phyloP scores from a whole-genome alignment of 1,139 yeast species.

The Pichia inconspicua region DNA sequence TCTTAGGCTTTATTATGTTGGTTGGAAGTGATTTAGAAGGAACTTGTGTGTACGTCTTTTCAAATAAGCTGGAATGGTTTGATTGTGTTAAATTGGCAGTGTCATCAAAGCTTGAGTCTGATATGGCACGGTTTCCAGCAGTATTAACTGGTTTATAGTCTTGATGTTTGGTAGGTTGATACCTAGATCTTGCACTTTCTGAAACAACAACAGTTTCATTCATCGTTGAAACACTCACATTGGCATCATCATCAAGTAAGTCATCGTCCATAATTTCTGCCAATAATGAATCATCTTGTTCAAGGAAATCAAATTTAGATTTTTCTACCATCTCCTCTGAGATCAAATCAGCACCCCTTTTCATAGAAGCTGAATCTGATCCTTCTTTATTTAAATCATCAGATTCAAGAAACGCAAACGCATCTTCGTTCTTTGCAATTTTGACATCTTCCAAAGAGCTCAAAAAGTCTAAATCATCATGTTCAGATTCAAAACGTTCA shows the following conservation, averaged over 20 bases:
- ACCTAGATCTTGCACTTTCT: neutral
- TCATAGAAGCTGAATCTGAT: neutral
- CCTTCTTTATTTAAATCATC: neutral
- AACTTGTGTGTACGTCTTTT: neutral
- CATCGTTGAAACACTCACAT: too few species aligned
- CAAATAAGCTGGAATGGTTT: neutral
- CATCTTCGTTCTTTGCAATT: neutral
- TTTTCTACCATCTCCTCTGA: constrained; percentile 5
- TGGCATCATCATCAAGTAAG: constrained; percentile 30
- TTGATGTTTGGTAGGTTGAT: constrained; percentile 1
- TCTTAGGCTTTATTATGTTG: constrained; percentile 3
- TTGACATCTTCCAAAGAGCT: neutral
- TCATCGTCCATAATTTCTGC: constrained; percentile 28
- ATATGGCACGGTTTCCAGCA: neutral
- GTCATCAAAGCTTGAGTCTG: neutral
- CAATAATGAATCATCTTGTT: constrained; percentile 24
- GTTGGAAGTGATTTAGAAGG: neutral
- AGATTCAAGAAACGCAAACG: neutral
- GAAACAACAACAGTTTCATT: neutral
- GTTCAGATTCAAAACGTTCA: neutral
- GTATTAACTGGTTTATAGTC: neutral
- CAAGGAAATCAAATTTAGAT: constrained; percentile 25
- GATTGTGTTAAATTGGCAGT: neutral
- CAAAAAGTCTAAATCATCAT: neutral
- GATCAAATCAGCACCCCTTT: neutral